Percentiles rank a stretch among this genome's conserved stretches.
Evolutionary conservation across 495 filamentous ascomycete genomes (phyloP).

Genomic region (Tuber microsphaerosporum): DNA sequence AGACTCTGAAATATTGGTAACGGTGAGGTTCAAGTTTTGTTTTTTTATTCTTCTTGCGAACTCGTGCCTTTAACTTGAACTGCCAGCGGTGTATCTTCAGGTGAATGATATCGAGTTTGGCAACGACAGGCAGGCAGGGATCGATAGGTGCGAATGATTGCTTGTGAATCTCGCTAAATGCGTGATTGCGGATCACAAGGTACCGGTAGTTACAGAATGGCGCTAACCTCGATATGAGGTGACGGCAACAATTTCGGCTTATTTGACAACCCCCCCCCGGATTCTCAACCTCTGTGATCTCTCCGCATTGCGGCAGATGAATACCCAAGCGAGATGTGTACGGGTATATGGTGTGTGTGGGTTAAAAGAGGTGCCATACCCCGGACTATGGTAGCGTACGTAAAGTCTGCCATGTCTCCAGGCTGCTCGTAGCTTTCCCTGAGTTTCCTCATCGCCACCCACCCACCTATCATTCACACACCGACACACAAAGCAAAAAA

Average conservation of each 20-base stretch:
- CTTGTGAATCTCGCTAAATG: background rate
- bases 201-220: background rate
- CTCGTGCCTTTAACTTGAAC: background rate
- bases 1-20: background rate
- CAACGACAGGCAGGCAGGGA: background rate
- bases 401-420: background rate
- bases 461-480: background rate
- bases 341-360: background rate
- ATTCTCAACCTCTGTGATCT: background rate
- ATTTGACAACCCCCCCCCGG: background rate
- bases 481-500: background rate
- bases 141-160: background rate
- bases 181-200: no score
- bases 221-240: no score
- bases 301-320: background rate
- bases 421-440: background rate
- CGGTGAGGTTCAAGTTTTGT: background rate
- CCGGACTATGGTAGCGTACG: no score
- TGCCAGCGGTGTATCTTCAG: background rate
- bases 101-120: background rate
- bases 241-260: background rate
- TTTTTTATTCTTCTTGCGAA: background rate
- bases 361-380: no score
- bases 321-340: background rate
- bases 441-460: background rate